Evolutionary conservation across 2,329 filamentous ascomycete species (phyloP).

Genomic region (Chrysoporthe cubensis): DNA sequence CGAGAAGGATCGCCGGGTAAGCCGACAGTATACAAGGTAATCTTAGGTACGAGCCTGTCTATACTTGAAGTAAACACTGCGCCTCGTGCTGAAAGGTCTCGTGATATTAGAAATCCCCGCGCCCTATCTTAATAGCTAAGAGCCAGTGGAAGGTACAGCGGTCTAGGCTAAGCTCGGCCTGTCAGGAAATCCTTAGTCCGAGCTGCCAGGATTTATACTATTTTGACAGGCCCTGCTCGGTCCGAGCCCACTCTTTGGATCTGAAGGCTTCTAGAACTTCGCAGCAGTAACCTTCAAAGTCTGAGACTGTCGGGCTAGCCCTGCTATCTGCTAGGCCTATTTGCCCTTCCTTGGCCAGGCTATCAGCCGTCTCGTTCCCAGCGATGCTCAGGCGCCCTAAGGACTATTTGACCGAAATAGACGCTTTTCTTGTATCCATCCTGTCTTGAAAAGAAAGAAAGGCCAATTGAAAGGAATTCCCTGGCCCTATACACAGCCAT

Average conservation of each 20-base stretch:
- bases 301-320: neutral
- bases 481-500: neutral
- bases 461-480: neutral
- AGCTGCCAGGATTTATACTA: neutral
- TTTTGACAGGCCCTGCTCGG: neutral
- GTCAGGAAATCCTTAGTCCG: neutral
- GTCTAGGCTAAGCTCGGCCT: neutral
- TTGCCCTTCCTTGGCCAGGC: neutral
- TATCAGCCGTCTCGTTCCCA: neutral
- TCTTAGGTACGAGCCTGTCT: neutral
- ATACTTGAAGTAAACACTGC: neutral
- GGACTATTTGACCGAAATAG: neutral
- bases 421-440: neutral
- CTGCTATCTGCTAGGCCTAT: neutral
- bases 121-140: neutral
- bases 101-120: neutral
- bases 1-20: neutral
- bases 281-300: neutral
- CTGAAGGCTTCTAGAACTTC: neutral
- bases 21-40: neutral
- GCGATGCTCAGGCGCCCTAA: neutral
- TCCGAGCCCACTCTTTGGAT: neutral
- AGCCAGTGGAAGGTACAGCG: neutral
- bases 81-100: neutral
- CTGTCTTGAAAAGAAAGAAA: neutral